A percentile compares a stretch with the other conserved stretches of the same genome.
phyloP scores from a whole-genome alignment of 2,329 filamentous ascomycete genomes.

The Diaporthe sp. region DNA sequence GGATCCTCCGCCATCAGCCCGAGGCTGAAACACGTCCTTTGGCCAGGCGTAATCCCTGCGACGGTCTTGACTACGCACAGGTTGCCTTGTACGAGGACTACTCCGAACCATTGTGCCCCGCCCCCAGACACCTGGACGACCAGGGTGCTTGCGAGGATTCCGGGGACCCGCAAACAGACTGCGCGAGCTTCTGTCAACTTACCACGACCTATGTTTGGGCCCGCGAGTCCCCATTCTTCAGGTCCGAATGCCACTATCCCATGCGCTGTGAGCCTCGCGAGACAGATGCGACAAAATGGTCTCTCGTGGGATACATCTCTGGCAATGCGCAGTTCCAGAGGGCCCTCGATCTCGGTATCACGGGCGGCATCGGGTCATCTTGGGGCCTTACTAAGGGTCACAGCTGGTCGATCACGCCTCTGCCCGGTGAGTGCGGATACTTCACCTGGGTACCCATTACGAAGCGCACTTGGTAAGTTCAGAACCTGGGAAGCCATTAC shows the following conservation, averaged over 20 bases:
- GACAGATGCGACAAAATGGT: neutral
- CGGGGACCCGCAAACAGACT: neutral
- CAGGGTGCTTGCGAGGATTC: neutral
- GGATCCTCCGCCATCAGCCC: neutral
- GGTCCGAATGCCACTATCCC: neutral
- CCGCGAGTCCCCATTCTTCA: constrained; percentile 5
- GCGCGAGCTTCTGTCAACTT: constrained; percentile 4
- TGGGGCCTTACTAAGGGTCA: neutral
- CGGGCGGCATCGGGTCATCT: neutral
- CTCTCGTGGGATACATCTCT: neutral
- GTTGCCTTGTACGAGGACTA: neutral
- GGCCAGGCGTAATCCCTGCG: neutral
- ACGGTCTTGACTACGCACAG: neutral
- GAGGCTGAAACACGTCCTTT: neutral
- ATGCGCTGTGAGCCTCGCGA: neutral
- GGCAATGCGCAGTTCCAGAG: neutral
- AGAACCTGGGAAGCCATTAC: neutral
- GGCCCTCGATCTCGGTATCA: neutral
- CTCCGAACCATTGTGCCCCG: neutral
- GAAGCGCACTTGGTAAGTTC: neutral
- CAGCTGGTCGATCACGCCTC: neutral
- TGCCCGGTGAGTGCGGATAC: neutral
- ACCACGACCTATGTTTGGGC: neutral
- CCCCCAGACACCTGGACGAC: neutral
- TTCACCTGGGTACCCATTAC: neutral